Conservation (phyloP, 768 basidiomycete species). For the Boletus sensibilis region DNA sequence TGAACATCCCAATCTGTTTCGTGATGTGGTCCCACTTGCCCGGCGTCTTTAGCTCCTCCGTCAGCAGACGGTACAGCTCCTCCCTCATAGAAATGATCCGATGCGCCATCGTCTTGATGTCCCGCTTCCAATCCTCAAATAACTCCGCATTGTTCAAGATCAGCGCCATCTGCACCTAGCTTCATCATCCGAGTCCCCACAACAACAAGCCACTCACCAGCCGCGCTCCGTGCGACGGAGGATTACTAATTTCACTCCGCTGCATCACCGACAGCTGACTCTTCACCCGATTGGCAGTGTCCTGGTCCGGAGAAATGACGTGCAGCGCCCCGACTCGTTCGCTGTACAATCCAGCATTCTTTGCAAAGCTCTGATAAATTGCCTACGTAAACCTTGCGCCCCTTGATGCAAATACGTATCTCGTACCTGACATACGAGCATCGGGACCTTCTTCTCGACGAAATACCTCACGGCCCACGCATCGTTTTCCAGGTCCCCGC, state of each 20-base stretch:
- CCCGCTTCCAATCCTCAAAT: conserved; percentile 86
- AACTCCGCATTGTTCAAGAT: conserved; percentile 75
- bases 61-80: conserved; percentile 67
- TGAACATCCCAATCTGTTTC: conserved; percentile 98
- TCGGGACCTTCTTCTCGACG: conserved; percentile 65
- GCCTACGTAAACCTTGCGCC: conserved; percentile 10
- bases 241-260: conserved; percentile 94
- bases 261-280: conserved; percentile 91
- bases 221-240: conserved; percentile 87
- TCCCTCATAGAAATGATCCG: conserved; percentile 87
- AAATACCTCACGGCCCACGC: conserved; percentile 92
- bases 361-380: conserved; percentile 81
- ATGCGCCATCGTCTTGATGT: conserved; percentile 80
- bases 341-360: conserved; percentile 94
- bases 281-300: conserved; percentile 69
- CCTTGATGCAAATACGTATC: neutral
- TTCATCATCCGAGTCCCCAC: neutral
- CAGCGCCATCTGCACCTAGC: conserved; percentile 55
- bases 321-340: conserved; percentile 96
- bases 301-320: conserved; percentile 61
- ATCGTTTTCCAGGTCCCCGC: conserved; percentile 87
- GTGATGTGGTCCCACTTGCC: conserved; percentile 96
- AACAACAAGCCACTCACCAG: conserved; percentile 50
- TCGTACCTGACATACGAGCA: conserved; percentile 83
- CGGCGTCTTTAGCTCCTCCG: conserved; percentile 77